A percentile compares a stretch with the other conserved stretches of the same genome.
Evolutionary conservation across 768 basidiomycete species (phyloP).

Genomic region (Mycena vitilis): DNA sequence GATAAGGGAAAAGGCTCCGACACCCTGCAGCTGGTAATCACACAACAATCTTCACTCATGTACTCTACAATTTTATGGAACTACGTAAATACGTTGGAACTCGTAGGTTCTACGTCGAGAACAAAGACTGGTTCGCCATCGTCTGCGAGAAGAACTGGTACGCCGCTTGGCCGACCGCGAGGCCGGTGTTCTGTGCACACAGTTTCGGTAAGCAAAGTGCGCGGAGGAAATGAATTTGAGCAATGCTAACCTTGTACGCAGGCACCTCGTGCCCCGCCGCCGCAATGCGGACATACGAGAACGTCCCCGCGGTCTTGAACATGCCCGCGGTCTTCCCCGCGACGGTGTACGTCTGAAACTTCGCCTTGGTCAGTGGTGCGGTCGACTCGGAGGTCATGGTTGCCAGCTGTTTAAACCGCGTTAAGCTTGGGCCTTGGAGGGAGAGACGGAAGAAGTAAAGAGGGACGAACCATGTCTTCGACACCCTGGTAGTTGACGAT

Average conservation of each 20-base stretch:
- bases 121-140: conserved; percentile 12
- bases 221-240: background rate
- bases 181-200: background rate
- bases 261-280: conserved; percentile 21
- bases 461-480: conserved; percentile 37
- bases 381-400: conserved; percentile 59
- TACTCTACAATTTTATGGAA: no score
- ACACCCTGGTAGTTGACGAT: conserved; percentile 43
- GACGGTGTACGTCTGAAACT: conserved; percentile 63
- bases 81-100: no score
- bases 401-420: conserved; percentile 32
- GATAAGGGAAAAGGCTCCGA: no score
- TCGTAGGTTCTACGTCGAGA: background rate
- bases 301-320: conserved; percentile 68
- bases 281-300: conserved; percentile 32
- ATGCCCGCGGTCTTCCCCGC: conserved; percentile 60
- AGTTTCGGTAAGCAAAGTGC: background rate
- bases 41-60: no score
- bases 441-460: background rate
- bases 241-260: background rate
- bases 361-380: conserved; percentile 51
- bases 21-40: no score
- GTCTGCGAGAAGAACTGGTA: conserved; percentile 17
- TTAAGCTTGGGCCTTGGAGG: background rate
- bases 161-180: conserved; percentile 17